phyloP scores from a whole-genome alignment of 2,329 filamentous ascomycete genomes.

The Claviceps cyperi region DNA sequence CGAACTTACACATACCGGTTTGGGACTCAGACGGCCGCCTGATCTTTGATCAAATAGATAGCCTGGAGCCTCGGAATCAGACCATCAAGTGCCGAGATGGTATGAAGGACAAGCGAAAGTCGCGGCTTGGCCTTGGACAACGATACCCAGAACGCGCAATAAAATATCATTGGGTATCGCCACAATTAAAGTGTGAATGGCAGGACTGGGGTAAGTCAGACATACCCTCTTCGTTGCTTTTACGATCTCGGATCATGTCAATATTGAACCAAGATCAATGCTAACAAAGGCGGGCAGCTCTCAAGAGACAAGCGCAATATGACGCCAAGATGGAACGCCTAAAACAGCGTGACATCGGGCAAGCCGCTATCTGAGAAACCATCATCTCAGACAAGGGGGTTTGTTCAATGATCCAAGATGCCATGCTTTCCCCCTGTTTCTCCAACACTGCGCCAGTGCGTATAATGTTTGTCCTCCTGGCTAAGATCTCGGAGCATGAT shows the following conservation, averaged over 20 bases:
- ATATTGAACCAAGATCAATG: background rate
- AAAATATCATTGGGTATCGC: constrained; percentile 29
- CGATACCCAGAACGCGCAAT: constrained; percentile 34
- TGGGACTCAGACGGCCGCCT: constrained; percentile 27
- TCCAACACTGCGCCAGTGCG: too few relatives aligned
- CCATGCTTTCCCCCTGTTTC: too few relatives aligned
- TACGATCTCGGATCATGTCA: too few relatives aligned
- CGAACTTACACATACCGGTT: constrained; percentile 26
- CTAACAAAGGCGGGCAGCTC: background rate
- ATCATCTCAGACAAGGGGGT: too few relatives aligned
- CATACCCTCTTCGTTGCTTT: background rate
- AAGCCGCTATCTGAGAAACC: too few relatives aligned
- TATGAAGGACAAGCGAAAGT: constrained; percentile 21
- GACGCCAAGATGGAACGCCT: background rate
- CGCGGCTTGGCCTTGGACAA: constrained; percentile 22
- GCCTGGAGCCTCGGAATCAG: constrained; percentile 22
- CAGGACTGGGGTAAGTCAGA: constrained; percentile 25
- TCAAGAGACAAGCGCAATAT: background rate
- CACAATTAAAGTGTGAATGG: constrained; percentile 22
- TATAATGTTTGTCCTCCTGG: too few relatives aligned
- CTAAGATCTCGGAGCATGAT: too few relatives aligned
- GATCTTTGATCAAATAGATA: constrained; percentile 24
- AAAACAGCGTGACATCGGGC: too few relatives aligned
- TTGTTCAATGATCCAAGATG: too few relatives aligned
- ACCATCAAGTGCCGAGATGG: constrained; percentile 25